Conservation (phyloP, 2,329 filamentous ascomycete genomes). For the Clarireedia paspali region DNA sequence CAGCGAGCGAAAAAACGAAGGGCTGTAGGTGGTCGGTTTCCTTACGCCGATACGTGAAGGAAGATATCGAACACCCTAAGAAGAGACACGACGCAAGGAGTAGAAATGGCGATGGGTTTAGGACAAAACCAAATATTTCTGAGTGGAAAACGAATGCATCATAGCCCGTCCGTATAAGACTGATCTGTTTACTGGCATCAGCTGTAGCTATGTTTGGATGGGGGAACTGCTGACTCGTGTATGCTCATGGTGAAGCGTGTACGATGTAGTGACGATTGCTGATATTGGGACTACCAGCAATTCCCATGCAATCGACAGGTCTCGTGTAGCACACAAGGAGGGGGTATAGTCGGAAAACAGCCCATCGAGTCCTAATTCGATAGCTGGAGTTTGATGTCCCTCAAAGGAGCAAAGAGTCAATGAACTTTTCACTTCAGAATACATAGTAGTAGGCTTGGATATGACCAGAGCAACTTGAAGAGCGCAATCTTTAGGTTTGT, state of each 20-base stretch:
- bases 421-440: too few species aligned
- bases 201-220: neutral
- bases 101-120: constrained; percentile 28
- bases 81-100: constrained; percentile 31
- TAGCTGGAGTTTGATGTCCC: too few species aligned
- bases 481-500: too few species aligned
- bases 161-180: neutral
- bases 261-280: constrained; percentile 21
- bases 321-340: constrained; percentile 5
- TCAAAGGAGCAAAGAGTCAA: too few species aligned
- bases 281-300: constrained; percentile 14
- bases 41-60: constrained; percentile 31
- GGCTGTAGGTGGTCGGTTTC: constrained; percentile 28
- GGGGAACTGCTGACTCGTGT: constrained; percentile 9
- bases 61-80: constrained; percentile 32
- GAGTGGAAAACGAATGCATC: constrained; percentile 9
- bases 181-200: neutral
- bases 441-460: too few species aligned
- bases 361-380: too few species aligned
- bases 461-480: too few species aligned
- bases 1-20: constrained; percentile 26
- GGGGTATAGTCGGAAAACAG: too few species aligned
- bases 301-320: constrained; percentile 20
- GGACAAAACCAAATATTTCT: constrained; percentile 16
- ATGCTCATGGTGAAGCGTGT: constrained; percentile 22